Percentiles rank a stretch among this genome's conserved stretches.
Conservation (phyloP, 768 basidiomycete genomes). For the Saitozyma podzolica region DNA sequence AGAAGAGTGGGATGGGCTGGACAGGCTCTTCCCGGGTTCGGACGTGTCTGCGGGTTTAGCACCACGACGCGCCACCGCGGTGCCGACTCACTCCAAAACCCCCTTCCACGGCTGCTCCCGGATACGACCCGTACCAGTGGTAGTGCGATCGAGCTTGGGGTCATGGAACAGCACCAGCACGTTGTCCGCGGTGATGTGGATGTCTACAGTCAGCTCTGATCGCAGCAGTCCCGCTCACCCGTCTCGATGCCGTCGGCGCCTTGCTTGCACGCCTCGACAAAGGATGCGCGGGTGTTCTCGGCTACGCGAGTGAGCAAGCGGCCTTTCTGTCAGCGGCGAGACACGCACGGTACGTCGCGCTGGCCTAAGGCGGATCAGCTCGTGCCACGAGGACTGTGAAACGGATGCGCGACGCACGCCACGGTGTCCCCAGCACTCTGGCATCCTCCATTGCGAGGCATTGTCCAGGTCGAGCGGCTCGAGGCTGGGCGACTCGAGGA, state of each 20-base stretch:
- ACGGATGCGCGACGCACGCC: conserved; percentile 57
- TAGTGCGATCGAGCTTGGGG: conserved; percentile 80
- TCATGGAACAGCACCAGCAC: conserved; percentile 96
- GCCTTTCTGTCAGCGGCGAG: background rate
- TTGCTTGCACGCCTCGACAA: conserved; percentile 90
- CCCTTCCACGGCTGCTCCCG: conserved; percentile 72
- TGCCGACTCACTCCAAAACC: conserved; percentile 47
- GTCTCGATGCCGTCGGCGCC: conserved; percentile 97
- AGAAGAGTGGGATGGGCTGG: conserved; percentile 87
- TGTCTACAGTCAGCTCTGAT: conserved; percentile 63
- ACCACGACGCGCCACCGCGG: no score
- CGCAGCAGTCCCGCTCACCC: conserved; percentile 57
- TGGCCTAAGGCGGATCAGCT: conserved; percentile 61
- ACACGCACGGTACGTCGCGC: conserved; percentile 58
- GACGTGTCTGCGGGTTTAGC: conserved; percentile 59
- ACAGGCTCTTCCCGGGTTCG: conserved; percentile 75
- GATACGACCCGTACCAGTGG: conserved; percentile 69
- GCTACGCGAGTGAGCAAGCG: conserved; percentile 24
- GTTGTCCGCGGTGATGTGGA: conserved; percentile 85
- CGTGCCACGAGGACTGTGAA: background rate
- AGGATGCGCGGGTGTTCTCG: conserved; percentile 94
- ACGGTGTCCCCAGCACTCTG: conserved; percentile 80
- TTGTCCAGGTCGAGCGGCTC: conserved; percentile 6
- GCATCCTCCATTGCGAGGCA: conserved; percentile 8
- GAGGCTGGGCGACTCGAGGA: conserved; percentile 14